A percentile compares a stretch with the other conserved stretches of the same genome.
Conservation (phyloP, 805 yeast genomes). For the Millerago galiae region DNA sequence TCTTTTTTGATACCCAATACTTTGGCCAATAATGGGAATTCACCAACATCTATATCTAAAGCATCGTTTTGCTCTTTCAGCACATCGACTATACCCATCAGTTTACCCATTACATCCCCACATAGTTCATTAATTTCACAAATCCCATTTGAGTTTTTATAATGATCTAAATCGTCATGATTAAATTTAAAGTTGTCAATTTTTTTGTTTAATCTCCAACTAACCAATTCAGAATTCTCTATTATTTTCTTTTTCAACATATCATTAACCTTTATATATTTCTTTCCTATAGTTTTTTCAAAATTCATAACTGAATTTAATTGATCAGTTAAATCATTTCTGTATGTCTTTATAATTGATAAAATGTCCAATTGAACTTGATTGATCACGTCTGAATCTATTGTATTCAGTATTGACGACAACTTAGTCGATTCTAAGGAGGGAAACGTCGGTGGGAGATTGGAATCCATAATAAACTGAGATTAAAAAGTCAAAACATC, state of each 20-base stretch:
- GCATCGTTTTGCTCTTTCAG: slow-evolving; percentile 5
- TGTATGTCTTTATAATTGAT: slow-evolving; percentile 2
- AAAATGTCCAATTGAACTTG: slow-evolving; percentile 3
- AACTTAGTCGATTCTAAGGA: slow-evolving; percentile 9
- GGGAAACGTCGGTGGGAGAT: slow-evolving; percentile 3
- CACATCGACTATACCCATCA: slow-evolving; percentile 9
- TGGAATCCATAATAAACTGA: background rate
- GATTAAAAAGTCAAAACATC: background rate
- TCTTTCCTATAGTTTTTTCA: slow-evolving; percentile 3
- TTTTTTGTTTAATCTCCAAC: slow-evolving; percentile 9
- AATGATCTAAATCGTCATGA: slow-evolving; percentile 6
- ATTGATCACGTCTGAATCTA: slow-evolving; percentile 3
- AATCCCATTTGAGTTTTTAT: background rate
- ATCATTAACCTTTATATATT: slow-evolving; percentile 2
- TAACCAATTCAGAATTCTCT: slow-evolving; percentile 6
- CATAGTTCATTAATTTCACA: slow-evolving; percentile 4
- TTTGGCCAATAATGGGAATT: slow-evolving; percentile 3
- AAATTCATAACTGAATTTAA: background rate
- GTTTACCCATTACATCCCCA: slow-evolving; percentile 15
- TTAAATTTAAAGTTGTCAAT: slow-evolving; percentile 8
- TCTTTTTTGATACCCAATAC: background rate
- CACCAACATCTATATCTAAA: background rate
- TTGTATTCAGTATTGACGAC: slow-evolving; percentile 6
- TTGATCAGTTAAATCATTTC: background rate
- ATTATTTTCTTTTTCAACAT: slow-evolving; percentile 1